Conservation (phyloP, 768 basidiomycete species). For the Boletus bicolor region DNA sequence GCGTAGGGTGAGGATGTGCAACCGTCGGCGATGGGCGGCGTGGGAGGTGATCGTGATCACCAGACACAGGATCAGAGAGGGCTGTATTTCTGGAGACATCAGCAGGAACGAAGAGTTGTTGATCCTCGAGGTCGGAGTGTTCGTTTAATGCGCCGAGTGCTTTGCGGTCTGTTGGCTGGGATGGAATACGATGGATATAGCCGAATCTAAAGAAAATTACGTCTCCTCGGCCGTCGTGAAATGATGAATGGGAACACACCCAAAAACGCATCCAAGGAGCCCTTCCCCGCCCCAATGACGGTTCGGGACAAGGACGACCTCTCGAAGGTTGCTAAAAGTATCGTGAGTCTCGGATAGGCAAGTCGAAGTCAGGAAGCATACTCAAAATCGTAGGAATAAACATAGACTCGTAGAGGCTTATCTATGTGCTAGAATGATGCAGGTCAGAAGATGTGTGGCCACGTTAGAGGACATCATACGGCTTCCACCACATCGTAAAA, state of each 20-base stretch:
- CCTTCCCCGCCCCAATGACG: constrained; percentile 98
- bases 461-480: constrained; percentile 42
- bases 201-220: constrained; percentile 59
- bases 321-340: constrained; percentile 70
- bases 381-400: constrained; percentile 98
- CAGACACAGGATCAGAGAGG: background rate
- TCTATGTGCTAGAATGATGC: constrained; percentile 72
- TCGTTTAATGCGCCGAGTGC: constrained; percentile 56
- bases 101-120: constrained; percentile 72
- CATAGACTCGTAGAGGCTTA: constrained; percentile 89
- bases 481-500: constrained; percentile 96
- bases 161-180: constrained; percentile 58
- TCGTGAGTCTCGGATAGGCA: constrained; percentile 7
- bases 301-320: constrained; percentile 93
- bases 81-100: constrained; percentile 36
- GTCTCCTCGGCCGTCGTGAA: background rate
- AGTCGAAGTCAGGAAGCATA: constrained; percentile 38
- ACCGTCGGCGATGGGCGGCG: constrained; percentile 16
- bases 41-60: constrained; percentile 8
- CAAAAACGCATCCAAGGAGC: constrained; percentile 91
- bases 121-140: constrained; percentile 54
- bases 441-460: background rate
- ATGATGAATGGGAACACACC: constrained; percentile 47
- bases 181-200: constrained; percentile 89
- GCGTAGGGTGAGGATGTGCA: constrained; percentile 31